A percentile compares a stretch with the other conserved stretches of the same genome.
Conservation (phyloP, 1,139 yeast genomes). For the Protomyces inouyei region DNA sequence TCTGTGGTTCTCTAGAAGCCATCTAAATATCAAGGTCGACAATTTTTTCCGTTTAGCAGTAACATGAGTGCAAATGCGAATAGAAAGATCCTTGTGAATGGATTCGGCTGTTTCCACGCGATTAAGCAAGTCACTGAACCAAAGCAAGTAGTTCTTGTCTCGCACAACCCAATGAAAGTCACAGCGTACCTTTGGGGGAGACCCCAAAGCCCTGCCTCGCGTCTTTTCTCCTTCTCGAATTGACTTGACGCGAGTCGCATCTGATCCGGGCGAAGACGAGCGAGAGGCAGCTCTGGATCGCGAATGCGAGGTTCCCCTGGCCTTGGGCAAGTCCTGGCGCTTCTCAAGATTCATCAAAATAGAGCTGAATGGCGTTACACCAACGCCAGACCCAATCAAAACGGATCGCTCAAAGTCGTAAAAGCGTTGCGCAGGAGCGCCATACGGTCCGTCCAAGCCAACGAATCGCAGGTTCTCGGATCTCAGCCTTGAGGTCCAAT, state of each 20-base stretch:
- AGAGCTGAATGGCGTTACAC: not conserved
- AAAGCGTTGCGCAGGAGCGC: slow-evolving; percentile 13
- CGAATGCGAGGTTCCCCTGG: not conserved
- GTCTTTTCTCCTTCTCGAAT: not conserved
- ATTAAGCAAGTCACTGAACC: slow-evolving; percentile 10
- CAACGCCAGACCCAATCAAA: slow-evolving; percentile 7
- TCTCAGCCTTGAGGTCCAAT: not conserved
- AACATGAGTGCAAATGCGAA: slow-evolving; percentile 2
- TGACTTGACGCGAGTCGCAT: not conserved
- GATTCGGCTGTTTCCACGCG: not conserved
- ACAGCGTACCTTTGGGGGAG: not conserved
- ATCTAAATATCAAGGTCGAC: not conserved
- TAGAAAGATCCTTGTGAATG: not conserved
- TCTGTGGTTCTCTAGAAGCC: not conserved
- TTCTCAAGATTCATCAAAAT: not conserved
- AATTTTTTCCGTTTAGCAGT: not conserved
- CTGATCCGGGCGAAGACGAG: not conserved
- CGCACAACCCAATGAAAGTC: slow-evolving; percentile 20
- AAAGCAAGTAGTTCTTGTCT: slow-evolving; percentile 1
- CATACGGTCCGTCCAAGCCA: slow-evolving; percentile 12
- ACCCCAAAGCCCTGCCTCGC: not conserved
- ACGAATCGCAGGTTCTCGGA: not conserved
- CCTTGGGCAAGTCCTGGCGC: not conserved
- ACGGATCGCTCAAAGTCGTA: slow-evolving; percentile 9
- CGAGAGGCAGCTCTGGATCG: not conserved